Conservation (phyloP, 1,139 yeast species). For the Candida frijolesensis region DNA sequence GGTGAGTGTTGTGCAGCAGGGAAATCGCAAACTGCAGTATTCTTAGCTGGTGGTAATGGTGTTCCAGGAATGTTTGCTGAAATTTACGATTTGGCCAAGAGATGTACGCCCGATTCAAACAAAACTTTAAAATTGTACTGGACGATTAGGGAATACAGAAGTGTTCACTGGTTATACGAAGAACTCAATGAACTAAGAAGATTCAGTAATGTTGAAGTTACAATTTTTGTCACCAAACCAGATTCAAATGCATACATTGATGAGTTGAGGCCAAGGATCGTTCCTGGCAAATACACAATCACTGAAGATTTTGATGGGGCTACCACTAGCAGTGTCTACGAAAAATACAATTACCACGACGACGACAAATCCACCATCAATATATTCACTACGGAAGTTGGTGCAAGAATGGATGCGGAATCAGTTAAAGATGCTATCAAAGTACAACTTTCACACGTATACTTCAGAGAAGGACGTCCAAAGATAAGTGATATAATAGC, state of each 20-base stretch:
- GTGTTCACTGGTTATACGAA: conserved; percentile 48
- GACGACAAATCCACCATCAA: conserved; percentile 3
- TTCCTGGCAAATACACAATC: conserved; percentile 3
- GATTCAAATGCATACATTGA: conserved; percentile 27
- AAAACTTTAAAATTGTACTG: conserved; percentile 30
- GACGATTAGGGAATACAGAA: conserved; percentile 46
- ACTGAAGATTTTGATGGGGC: conserved; percentile 6
- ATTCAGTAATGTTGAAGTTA: conserved; percentile 26
- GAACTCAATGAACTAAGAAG: conserved; percentile 37
- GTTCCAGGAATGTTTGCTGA: conserved; percentile 47
- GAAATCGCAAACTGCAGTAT: conserved; percentile 32
- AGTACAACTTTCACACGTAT: conserved; percentile 22
- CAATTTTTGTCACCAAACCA: conserved; percentile 29
- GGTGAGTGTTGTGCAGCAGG: conserved; percentile 34
- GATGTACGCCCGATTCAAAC: conserved; percentile 7
- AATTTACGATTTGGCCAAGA: conserved; percentile 28
- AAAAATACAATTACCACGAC: not conserved
- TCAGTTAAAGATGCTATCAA: conserved; percentile 15
- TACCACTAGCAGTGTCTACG: conserved; percentile 3
- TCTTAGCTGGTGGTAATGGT: conserved; percentile 45
- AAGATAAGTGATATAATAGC: conserved; percentile 23
- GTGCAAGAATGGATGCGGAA: conserved; percentile 2
- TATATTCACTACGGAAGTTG: not conserved
- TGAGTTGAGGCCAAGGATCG: conserved; percentile 1
- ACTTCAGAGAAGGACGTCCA: conserved; percentile 33